phyloP scores from a whole-genome alignment of 331 rosid species.

The Malus hybrid region DNA sequence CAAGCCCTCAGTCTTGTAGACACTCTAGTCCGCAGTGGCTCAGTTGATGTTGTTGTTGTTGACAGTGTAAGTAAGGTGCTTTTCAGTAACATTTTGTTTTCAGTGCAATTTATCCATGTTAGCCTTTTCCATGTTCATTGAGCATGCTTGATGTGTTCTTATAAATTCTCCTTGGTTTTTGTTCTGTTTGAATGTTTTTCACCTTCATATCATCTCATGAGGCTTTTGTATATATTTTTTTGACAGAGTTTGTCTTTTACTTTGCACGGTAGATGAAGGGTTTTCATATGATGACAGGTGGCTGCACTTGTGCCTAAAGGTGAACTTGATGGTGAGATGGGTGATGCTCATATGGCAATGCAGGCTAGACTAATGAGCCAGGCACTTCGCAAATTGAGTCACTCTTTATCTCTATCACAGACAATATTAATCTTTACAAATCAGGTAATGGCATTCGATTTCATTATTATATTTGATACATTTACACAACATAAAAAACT shows the following conservation, averaged over 20 bases:
- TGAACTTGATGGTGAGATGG: constrained; percentile 94
- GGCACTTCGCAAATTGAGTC: constrained; percentile 87
- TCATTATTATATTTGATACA: not conserved
- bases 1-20: constrained; percentile 87
- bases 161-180: not conserved
- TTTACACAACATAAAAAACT: not conserved
- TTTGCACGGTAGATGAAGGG: not conserved
- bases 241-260: not conserved
- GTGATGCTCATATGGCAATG: constrained; percentile 93
- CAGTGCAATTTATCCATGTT: not conserved
- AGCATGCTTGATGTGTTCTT: not conserved
- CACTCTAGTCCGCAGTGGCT: constrained; percentile 78
- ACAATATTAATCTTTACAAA: constrained; percentile 67
- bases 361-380: constrained; percentile 97
- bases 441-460: constrained; percentile 50
- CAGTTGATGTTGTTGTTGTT: constrained; percentile 90
- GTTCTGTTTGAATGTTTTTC: not conserved
- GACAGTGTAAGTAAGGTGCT: constrained; percentile 70
- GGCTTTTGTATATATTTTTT: not conserved
- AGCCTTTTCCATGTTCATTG: not conserved
- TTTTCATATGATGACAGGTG: constrained; percentile 40
- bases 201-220: not conserved
- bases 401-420: constrained; percentile 73
- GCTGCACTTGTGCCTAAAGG: constrained; percentile 93
- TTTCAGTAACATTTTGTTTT: not conserved